Evolutionary conservation across 2,329 filamentous ascomycete genomes (phyloP), one percentile per base, ranked within the genome.

Genomic region (Metarhizium brunneum): DNA sequence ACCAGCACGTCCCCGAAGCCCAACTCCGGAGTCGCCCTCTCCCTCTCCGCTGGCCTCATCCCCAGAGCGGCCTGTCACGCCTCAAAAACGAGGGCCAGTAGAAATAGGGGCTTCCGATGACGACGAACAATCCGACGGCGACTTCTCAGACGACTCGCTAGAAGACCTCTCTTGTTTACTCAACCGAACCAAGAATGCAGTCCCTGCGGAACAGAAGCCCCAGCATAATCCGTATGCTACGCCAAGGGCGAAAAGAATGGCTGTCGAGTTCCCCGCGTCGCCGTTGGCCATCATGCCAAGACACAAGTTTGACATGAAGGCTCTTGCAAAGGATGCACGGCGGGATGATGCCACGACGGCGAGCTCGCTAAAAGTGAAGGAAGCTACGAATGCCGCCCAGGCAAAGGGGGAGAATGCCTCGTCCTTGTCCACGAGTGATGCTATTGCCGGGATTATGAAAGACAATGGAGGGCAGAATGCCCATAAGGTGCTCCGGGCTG

Each of bases 91-190:
- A 10, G 50, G 54, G 61, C 57, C 52, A 56, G 8, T 60, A 13
- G 72, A 86, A 55, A 87, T 92, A 45, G 78, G 77, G 49, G 85
- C 82, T 54, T 91, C 88, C 0, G 88, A 92, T 63, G 86, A 87
- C 63, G 86, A 87, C 10, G 86, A 88, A n/a, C 80, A 80, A 18
- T 79, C 78, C 32, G 77, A 85, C 61, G 80, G 76, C 42, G 61
- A 60, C 42, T 66, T 64, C 18, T 83, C 83, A 18, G 80, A 82
- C 30, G 79, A 78, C 51, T 86, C 85, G 0, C 74, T 86, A 14
- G 76, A 79, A 5, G 75, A 79, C 47, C 67, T 86, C 1, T 66
- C 68, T 8, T 59, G 63, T 35, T 66, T 72, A 11, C 62, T 73
- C 11, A 63, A 67, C 6, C 61, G 61, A 47, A 8, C 58, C 54